Percentiles rank a stretch among this genome's conserved stretches.
Conservation (phyloP, 257 asterid species). For the Ilex asprella region DNA sequence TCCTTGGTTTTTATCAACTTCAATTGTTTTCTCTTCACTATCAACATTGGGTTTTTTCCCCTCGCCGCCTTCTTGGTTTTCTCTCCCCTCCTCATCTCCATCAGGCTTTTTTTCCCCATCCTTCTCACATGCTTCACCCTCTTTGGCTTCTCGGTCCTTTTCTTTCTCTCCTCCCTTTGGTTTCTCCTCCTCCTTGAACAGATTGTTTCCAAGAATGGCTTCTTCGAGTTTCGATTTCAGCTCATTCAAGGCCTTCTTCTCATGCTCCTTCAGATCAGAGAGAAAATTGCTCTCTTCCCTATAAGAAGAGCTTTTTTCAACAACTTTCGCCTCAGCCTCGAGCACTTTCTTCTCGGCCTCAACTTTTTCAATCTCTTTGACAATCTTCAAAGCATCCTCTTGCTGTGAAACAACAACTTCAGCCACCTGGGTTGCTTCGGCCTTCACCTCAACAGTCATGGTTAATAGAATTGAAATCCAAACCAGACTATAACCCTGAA, state of each 20-base stretch:
- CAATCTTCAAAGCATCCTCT: slow-evolving; percentile 22
- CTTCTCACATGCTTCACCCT: slow-evolving; percentile 9
- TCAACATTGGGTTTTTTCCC: neutral
- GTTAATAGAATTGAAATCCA: neutral
- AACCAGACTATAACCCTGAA: no score
- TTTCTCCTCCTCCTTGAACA: slow-evolving; percentile 24
- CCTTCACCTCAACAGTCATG: slow-evolving; percentile 59
- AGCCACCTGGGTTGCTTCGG: slow-evolving; percentile 35
- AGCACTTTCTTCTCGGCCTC: slow-evolving; percentile 31
- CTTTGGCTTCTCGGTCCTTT: slow-evolving; percentile 19
- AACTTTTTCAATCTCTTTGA: slow-evolving; percentile 15
- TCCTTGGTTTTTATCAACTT: neutral
- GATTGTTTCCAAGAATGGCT: slow-evolving; percentile 49
- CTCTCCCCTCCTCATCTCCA: no score
- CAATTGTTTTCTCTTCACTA: neutral
- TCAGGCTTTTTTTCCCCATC: slow-evolving; percentile 3
- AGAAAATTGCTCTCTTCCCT: slow-evolving; percentile 71
- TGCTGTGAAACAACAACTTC: slow-evolving; percentile 21
- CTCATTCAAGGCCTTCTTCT: slow-evolving; percentile 55
- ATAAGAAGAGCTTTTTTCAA: slow-evolving; percentile 64
- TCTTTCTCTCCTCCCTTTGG: slow-evolving; percentile 10
- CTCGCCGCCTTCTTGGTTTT: no score
- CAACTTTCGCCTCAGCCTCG: slow-evolving; percentile 23
- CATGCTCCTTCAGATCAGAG: slow-evolving; percentile 61
- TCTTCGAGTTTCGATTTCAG: slow-evolving; percentile 58